Conservation (phyloP, 1,139 yeast genomes). For the Blastobotrys malaysiensis region DNA sequence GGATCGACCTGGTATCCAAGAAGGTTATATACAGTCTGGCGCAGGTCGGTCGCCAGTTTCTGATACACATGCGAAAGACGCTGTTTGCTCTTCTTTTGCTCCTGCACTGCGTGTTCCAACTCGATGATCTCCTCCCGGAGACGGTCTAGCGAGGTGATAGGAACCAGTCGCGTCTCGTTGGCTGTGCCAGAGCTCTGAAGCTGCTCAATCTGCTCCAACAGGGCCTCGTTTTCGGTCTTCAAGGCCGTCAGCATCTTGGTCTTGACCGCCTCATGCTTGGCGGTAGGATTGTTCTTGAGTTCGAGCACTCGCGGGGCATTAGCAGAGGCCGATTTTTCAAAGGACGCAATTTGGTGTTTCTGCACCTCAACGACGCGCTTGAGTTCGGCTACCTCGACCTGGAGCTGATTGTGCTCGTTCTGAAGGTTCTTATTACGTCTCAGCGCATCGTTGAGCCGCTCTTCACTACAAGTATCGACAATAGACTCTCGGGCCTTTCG, state of each 20-base stretch:
- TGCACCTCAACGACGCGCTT: conserved; percentile 24
- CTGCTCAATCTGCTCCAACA: conserved; percentile 32
- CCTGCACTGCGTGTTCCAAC: conserved; percentile 47
- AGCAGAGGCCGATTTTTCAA: conserved; percentile 37
- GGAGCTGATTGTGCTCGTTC: conserved; percentile 23
- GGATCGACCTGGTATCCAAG: conserved; percentile 76
- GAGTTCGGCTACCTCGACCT: conserved; percentile 20
- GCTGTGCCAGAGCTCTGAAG: conserved; percentile 13
- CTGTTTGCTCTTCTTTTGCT: conserved; percentile 50
- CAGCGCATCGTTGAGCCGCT: conserved; percentile 34
- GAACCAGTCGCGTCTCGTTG: conserved; percentile 36
- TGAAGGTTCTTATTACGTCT: conserved; percentile 30
- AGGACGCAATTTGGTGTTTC: conserved; percentile 40
- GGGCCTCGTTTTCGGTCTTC: conserved; percentile 55
- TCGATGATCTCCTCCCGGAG: conserved; percentile 50
- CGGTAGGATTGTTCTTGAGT: conserved; percentile 62
- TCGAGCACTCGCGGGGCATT: conserved; percentile 49
- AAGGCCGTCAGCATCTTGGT: conserved; percentile 48
- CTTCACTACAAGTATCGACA: conserved; percentile 30
- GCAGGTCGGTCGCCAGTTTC: conserved; percentile 68
- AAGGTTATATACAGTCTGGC: conserved; percentile 61
- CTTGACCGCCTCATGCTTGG: conserved; percentile 59
- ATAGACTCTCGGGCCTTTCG: conserved; percentile 14
- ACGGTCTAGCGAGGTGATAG: conserved; percentile 61
- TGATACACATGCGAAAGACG: conserved; percentile 61